Conservation (phyloP, 371 early-diverging fungal species). For the Mucor piriformis region DNA sequence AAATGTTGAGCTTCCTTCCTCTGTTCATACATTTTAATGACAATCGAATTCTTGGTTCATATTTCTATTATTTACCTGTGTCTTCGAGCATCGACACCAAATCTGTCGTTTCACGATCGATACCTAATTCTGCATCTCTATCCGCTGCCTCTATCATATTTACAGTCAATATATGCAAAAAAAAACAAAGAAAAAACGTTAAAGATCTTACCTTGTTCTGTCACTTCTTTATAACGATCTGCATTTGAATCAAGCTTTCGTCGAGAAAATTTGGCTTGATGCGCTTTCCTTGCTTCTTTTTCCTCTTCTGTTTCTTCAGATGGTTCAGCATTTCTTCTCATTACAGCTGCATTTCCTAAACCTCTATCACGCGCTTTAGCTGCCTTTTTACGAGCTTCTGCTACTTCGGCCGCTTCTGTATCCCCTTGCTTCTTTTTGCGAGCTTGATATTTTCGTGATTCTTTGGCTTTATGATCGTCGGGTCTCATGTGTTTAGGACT, state of each 20-base stretch:
- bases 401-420: constrained; percentile 39
- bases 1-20: constrained; percentile 36
- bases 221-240: constrained; percentile 43
- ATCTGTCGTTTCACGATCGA: constrained; percentile 54
- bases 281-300: constrained; percentile 16
- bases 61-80: constrained; percentile 22
- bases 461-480: constrained; percentile 50
- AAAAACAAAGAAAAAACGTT: not conserved
- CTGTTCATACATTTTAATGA: too few relatives aligned
- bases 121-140: constrained; percentile 50
- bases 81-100: constrained; percentile 45
- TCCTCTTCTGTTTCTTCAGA: constrained; percentile 22
- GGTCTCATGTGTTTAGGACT: constrained; percentile 54
- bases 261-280: constrained; percentile 33
- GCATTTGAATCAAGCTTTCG: constrained; percentile 39
- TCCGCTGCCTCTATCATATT: constrained; percentile 30
- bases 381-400: constrained; percentile 34
- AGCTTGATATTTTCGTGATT: constrained; percentile 48
- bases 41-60: too few relatives aligned
- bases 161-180: too few relatives aligned
- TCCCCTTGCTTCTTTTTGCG: constrained; percentile 47
- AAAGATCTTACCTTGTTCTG: constrained; percentile 30
- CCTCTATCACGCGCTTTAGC: constrained; percentile 41
- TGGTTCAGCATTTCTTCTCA: constrained; percentile 45
- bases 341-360: constrained; percentile 40